Evolutionary conservation across 2,329 filamentous ascomycete genomes (phyloP).

Genomic region (Pseudogymnoascus sp.): DNA sequence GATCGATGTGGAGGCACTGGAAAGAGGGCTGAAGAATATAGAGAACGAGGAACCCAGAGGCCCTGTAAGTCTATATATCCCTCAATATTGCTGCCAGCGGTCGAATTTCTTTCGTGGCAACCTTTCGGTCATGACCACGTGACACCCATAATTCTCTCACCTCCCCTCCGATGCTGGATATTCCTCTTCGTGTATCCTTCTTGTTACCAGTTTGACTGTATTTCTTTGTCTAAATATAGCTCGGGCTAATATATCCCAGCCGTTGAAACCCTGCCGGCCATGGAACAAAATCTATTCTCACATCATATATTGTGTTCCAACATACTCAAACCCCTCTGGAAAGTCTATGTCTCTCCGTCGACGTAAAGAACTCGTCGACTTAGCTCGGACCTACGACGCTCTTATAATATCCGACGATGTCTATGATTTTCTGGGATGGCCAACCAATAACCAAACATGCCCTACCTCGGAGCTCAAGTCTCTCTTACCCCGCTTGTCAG

Average conservation of each 20-base stretch:
- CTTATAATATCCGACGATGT: conserved; percentile 62
- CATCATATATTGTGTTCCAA: conserved; percentile 60
- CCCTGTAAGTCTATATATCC: conserved; percentile 9
- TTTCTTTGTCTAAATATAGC: not conserved
- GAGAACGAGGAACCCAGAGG: conserved; percentile 10
- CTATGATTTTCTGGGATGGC: conserved; percentile 62
- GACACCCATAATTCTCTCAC: not conserved
- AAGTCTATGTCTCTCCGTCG: conserved; percentile 52
- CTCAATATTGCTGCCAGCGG: not conserved
- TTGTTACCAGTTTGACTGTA: not conserved
- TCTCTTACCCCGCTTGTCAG: conserved; percentile 47
- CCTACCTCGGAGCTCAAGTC: not conserved
- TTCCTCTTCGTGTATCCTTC: not conserved
- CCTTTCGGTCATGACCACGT: not conserved
- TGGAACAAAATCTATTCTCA: conserved; percentile 57
- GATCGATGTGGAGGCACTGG: conserved; percentile 47
- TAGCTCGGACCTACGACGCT: conserved; percentile 57
- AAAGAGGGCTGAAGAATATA: conserved; percentile 33
- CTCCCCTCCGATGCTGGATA: not conserved
- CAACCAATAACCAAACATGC: conserved; percentile 12
- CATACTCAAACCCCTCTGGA: conserved; percentile 61
- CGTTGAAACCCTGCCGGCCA: conserved; percentile 9
- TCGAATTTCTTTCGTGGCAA: not conserved
- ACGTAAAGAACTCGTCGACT: conserved; percentile 46
- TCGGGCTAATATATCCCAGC: not conserved